Evolutionary conservation across 129 eudicot species (phyloP), one percentile per base, ranked within the genome.

Genomic region (Centaurea solstitialis): DNA sequence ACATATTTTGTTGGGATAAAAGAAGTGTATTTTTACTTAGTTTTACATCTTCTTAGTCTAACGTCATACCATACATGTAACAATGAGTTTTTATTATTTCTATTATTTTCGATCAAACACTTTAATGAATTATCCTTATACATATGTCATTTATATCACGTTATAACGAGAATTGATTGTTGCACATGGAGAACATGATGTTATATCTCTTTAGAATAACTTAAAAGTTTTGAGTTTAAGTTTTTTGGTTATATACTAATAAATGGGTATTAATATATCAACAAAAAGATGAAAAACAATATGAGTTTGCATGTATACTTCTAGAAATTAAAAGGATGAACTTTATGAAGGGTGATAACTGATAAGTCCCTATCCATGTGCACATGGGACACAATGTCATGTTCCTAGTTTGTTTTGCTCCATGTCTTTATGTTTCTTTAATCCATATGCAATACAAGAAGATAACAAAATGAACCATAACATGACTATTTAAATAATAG

Each of bases 361-460:
- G 35, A 78, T 10, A 45, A 68, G 68, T 78, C 82, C 35, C 53
- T 28, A 70, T 69, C 82, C 67, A 7, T 79, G 23, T 79, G 71
- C 82, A 79, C 69, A 69, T 69, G 82, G 75, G 57, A 68, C 68
- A 78, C 69, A 30, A 47, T 79, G 82, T 20, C 76, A 79, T 50
- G 38, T 69, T 79, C 76, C 69, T 50, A 45, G 33, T 78, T 79
- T 66, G 73, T 77, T 77, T 43, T 77, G 21, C 65, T 5, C 45
- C 28, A 5, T 75, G 78, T 75, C 68, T 75, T 53, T 75, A 15
- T 59, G 45, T 59, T 75, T 28, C 18, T 8, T 74, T 26, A 61
- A 23, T 75, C 79, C 62, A 38, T 33, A 76, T 64, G 43, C 71
- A 62, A 62, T 76, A 59, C 64, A 15, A 53, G 9, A 53, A 6